Base-by-base conservation (phyloP, 345 rosid genomes). In the Gossypium bickii region DNA sequence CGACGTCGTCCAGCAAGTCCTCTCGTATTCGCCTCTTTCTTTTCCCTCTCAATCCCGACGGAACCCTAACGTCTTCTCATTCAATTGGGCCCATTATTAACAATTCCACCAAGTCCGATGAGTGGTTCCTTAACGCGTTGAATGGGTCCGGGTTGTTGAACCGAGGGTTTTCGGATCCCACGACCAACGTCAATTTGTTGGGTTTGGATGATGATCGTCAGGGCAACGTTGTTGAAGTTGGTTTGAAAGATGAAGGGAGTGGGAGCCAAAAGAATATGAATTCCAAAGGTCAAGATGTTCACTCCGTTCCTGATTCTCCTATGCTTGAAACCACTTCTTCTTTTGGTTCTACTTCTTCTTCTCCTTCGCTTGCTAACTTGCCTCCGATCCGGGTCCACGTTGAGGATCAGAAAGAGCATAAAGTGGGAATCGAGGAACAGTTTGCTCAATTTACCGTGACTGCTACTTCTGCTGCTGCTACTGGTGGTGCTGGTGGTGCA, bases 321-420 rank as follows among this genome's bases (percentile, higher is more conserved):
- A 90, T 95, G 98, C 61, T 93, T 81, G 99, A 95, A 61, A 93
- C 90, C 0, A 80, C 90, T 4, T 93, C 99, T 11, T 93, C 98
- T 15, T 95, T 95, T 64, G 99, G 98, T 74, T 95, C 99, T 6
- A 86, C 94, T 74, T 95, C 99, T 22, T 93, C 98, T 3, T 87
- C 94, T 1, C 98, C 98, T 51, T 95, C 86, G 0, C 81, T 91
- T n/a, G 94, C 92, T 53, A 90, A 95, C 82, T 84, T 91, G 72
- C 97, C 97, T 7, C 94, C 98, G 44, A 89, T 92, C 75, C 87
- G 93, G 80, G 97, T 93, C 53, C 95, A 85, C 38, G 91, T 80
- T 3, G 95, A 88, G 80, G 95, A 90, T 17, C 76, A 71, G 78
- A 86, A 77, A 78, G 92, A 88, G 80, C 86, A 86, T 79, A 86